Conservation (phyloP, 2,329 filamentous ascomycete species). For the Drechslerella dactyloides region DNA sequence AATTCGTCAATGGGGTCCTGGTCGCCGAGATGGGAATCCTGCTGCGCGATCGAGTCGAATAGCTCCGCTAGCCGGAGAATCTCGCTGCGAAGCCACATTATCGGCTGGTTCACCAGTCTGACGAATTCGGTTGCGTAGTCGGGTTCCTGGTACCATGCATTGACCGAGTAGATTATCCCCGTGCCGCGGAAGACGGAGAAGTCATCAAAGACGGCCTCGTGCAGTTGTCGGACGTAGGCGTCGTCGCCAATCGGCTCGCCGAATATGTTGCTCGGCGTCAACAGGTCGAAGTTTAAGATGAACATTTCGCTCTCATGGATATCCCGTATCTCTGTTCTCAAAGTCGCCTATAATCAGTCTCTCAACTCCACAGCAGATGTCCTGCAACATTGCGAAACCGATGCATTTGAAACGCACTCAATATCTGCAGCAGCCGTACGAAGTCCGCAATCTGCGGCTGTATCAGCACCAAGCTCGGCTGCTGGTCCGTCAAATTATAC, state of each 20-base stretch:
- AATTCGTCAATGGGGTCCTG: constrained; percentile 27
- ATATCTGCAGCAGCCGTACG: constrained; percentile 27
- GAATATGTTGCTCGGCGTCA: constrained; percentile 19
- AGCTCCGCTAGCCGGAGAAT: constrained; percentile 22
- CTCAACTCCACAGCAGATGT: not conserved
- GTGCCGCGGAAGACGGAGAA: constrained; percentile 27
- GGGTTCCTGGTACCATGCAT: not conserved
- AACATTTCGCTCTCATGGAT: constrained; percentile 10
- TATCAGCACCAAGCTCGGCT: constrained; percentile 25
- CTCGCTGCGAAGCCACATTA: constrained; percentile 36
- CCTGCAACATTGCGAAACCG: not conserved
- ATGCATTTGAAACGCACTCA: constrained; percentile 15
- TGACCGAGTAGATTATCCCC: constrained; percentile 14
- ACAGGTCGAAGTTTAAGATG: constrained; percentile 10
- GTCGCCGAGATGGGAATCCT: constrained; percentile 10
- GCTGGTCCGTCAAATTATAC: not conserved
- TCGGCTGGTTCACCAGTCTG: constrained; percentile 26
- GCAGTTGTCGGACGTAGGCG: not conserved
- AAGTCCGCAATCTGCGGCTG: constrained; percentile 22
- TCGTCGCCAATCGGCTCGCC: constrained; percentile 8
- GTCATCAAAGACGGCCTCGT: constrained; percentile 7
- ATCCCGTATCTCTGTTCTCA: constrained; percentile 26
- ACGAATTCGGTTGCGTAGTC: constrained; percentile 10
- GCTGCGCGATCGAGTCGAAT: constrained; percentile 13
- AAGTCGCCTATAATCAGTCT: not conserved